Conservation (phyloP, 306 rosid genomes). For the Vigna hirtella region DNA sequence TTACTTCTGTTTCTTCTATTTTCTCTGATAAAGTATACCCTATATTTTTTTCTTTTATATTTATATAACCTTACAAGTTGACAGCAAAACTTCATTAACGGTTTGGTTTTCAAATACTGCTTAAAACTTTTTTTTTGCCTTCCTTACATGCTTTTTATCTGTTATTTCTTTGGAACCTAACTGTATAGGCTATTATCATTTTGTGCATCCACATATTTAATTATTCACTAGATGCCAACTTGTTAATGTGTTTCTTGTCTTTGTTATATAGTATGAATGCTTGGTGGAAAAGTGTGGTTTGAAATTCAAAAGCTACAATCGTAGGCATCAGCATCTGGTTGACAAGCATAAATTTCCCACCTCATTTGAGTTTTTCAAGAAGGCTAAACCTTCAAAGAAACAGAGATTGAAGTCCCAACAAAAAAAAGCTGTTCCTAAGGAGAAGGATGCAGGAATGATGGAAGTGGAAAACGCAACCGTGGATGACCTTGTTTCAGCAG, state of each 20-base stretch:
- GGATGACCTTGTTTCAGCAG: slow-evolving; percentile 76
- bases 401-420: slow-evolving; percentile 69
- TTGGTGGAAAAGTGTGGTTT: slow-evolving; percentile 86
- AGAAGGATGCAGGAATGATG: slow-evolving; percentile 69
- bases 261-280: slow-evolving; percentile 78
- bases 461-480: slow-evolving; percentile 76
- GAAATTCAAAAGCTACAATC: slow-evolving; percentile 81
- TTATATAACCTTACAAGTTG: background rate
- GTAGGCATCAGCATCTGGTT: slow-evolving; percentile 88
- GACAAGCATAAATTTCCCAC: slow-evolving; percentile 90
- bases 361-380: slow-evolving; percentile 79
- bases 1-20: slow-evolving; percentile 22
- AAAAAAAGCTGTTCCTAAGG: slow-evolving; percentile 52
- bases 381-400: slow-evolving; percentile 75
- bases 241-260: slow-evolving; percentile 20
- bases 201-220: slow-evolving; percentile 15
- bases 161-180: slow-evolving; percentile 19
- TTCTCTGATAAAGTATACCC: background rate
- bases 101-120: slow-evolving; percentile 3
- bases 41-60: background rate
- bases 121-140: slow-evolving; percentile 2
- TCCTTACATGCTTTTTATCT: background rate
- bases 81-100: background rate
- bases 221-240: slow-evolving; percentile 4
- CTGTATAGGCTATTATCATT: slow-evolving; percentile 19